phyloP scores from a whole-genome alignment of 176 grass and related monocot genomes.

The Tillandsia leiboldiana region DNA sequence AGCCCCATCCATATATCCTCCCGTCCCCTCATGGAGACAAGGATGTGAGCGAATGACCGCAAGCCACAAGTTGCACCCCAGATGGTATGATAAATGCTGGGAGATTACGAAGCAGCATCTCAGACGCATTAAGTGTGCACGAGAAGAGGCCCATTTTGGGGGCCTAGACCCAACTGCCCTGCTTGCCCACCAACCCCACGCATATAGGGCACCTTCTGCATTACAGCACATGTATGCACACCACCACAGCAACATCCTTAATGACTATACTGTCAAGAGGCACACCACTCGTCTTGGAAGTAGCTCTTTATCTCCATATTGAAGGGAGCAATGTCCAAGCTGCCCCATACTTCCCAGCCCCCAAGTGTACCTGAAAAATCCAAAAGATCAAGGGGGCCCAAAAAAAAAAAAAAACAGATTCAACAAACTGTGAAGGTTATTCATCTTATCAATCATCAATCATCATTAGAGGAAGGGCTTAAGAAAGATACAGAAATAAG shows the following conservation, averaged over 20 bases:
- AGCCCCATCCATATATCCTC: constrained; percentile 87
- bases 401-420: no score
- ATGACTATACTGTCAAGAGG: constrained; percentile 54
- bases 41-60: constrained; percentile 90
- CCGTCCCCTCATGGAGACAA: constrained; percentile 75
- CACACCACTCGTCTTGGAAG: constrained; percentile 70
- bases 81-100: constrained; percentile 55
- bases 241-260: constrained; percentile 77
- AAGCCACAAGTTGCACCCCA: constrained; percentile 60
- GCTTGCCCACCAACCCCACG: constrained; percentile 74
- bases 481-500: no score
- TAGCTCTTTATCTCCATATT: constrained; percentile 70
- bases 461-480: no score
- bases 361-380: constrained; percentile 84
- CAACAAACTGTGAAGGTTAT: no score
- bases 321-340: constrained; percentile 86
- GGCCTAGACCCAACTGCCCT: constrained; percentile 67
- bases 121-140: constrained; percentile 42
- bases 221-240: constrained; percentile 84
- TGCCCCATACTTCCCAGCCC: constrained; percentile 88
- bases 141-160: constrained; percentile 51
- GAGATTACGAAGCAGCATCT: constrained; percentile 61
- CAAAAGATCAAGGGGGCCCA: neutral
- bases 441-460: no score
- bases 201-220: constrained; percentile 57